Evolutionary conservation across 306 rosid species (phyloP).

Genomic region (Cajanus cajan): DNA sequence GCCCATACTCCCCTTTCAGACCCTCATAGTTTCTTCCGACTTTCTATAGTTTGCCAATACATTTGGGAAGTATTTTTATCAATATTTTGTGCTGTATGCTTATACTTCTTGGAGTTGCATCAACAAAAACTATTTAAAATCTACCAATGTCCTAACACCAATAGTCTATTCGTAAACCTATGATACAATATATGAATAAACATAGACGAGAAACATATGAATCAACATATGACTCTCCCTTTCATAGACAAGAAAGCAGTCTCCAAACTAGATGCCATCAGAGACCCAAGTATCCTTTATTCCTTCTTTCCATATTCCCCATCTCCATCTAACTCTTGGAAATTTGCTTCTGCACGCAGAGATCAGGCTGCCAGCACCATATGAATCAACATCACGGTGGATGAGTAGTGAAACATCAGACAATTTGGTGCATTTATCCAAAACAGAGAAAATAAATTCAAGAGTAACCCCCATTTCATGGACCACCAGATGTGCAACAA

Average conservation of each 20-base stretch:
- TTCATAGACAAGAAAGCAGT: slow-evolving; percentile 1
- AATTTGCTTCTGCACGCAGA: slow-evolving; percentile 39
- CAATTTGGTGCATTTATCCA: slow-evolving; percentile 41
- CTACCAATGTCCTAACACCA: neutral
- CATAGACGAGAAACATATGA: too few relatives aligned
- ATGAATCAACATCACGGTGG: slow-evolving; percentile 39
- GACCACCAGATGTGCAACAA: slow-evolving; percentile 41
- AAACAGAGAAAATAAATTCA: slow-evolving; percentile 40
- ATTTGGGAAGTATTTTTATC: neutral
- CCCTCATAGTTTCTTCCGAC: neutral
- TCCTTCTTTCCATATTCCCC: slow-evolving; percentile 70
- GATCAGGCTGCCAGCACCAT: slow-evolving; percentile 38
- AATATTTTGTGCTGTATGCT: neutral
- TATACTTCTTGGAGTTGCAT: slow-evolving; percentile 21
- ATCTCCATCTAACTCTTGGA: slow-evolving; percentile 56
- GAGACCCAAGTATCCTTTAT: slow-evolving; percentile 47
- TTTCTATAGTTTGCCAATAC: neutral
- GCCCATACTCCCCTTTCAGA: neutral
- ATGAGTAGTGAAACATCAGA: slow-evolving; percentile 45
- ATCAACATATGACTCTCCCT: neutral
- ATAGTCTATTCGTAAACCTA: neutral
- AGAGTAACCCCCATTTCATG: slow-evolving; percentile 33
- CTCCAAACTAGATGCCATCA: slow-evolving; percentile 34
- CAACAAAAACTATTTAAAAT: neutral
- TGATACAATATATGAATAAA: neutral